A percentile compares a stretch with the other conserved stretches of the same genome.
These are phyloP conservation scores for Termitomyces sp. DNA, from an alignment of 768 basidiomycete species.

Conservation along the genomic window DNA sequence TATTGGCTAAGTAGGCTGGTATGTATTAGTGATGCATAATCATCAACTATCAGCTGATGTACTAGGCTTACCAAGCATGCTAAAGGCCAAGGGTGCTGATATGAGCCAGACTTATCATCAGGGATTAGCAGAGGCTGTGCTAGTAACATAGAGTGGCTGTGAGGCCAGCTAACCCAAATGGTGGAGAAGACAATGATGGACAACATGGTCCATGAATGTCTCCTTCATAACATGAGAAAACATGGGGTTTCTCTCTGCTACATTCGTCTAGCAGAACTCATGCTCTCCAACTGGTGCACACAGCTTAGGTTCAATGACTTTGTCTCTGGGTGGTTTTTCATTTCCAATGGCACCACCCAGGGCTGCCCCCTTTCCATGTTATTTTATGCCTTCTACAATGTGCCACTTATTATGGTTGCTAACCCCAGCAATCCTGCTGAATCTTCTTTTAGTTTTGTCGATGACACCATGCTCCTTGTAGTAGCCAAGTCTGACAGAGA, in stretches of 20 bases:
- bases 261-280: conserved; percentile 5
- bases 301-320: conserved; percentile 19
- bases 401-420: conserved; percentile 15
- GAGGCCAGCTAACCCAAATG: too few species aligned
- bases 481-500: conserved; percentile 18
- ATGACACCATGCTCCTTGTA: conserved; percentile 21
- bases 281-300: background rate
- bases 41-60: too few species aligned
- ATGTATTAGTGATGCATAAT: too few species aligned
- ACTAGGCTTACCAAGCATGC: too few species aligned
- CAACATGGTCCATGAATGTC: conserved; percentile 25
- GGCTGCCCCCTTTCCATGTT: conserved; percentile 24
- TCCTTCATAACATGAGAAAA: too few species aligned
- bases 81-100: too few species aligned
- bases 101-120: too few species aligned
- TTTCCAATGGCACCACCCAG: conserved; percentile 23
- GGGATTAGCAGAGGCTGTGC: too few species aligned
- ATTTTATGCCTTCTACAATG: too few species aligned
- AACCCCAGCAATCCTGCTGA: background rate
- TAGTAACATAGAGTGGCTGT: too few species aligned
- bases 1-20: too few species aligned
- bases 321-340: conserved; percentile 12
- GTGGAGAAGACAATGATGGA: too few species aligned
- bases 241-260: conserved; percentile 20
- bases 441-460: background rate